Conservation (phyloP, 306 rosid genomes). For the Quercus robur region DNA sequence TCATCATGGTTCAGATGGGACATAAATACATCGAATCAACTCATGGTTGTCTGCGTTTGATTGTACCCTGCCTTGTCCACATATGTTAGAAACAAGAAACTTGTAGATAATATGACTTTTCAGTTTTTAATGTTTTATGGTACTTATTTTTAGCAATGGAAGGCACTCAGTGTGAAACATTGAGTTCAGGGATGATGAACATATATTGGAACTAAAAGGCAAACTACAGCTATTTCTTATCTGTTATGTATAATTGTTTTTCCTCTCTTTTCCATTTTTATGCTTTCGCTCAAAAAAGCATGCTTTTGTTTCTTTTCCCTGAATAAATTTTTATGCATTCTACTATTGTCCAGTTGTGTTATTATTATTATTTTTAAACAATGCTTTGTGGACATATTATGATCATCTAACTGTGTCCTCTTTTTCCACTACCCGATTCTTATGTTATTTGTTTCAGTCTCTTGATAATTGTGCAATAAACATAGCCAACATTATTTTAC, state of each 20-base stretch:
- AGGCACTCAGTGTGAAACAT: conserved; percentile 88
- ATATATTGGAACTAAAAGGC: conserved; percentile 51
- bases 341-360: too few species aligned
- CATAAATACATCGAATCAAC: background rate
- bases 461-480: too few species aligned
- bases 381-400: background rate
- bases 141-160: conserved; percentile 25
- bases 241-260: background rate
- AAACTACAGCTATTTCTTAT: conserved; percentile 63
- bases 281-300: background rate
- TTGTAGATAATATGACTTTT: background rate
- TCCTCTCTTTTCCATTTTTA: background rate
- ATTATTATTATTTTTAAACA: background rate
- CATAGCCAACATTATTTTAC: too few species aligned
- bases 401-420: conserved; percentile 1
- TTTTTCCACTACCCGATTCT: background rate
- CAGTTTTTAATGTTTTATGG: conserved; percentile 15
- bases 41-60: background rate
- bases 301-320: background rate
- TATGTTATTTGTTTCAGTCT: background rate
- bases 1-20: conserved; percentile 24
- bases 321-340: background rate
- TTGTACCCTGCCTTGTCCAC: background rate
- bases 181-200: conserved; percentile 74
- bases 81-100: background rate